Evolutionary conservation across 352 stramenopile genomes (phyloP).

Genomic region (Pythium pyrilobum): DNA sequence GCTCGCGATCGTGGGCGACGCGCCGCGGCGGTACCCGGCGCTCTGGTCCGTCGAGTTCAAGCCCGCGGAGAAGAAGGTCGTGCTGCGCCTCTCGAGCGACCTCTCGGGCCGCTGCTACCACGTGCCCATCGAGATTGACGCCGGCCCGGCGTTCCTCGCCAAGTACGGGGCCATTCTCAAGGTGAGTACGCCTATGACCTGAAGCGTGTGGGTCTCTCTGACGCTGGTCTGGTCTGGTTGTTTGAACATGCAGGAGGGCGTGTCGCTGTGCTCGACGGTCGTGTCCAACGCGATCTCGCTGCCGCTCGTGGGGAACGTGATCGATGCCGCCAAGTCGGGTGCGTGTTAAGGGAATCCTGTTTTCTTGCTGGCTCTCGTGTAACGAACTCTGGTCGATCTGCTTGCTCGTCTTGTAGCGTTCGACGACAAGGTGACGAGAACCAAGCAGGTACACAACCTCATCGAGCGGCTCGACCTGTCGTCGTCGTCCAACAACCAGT

Average conservation of each 20-base stretch:
- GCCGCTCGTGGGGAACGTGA: neutral
- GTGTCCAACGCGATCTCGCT: neutral
- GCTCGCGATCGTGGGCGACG: slow-evolving; percentile 3
- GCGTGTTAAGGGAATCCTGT: no score
- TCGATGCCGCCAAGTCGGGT: neutral
- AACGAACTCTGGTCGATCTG: neutral
- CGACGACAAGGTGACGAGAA: neutral
- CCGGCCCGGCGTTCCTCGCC: slow-evolving; percentile 3
- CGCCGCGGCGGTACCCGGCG: slow-evolving; percentile 11
- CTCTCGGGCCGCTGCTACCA: slow-evolving; percentile 21
- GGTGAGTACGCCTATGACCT: no score
- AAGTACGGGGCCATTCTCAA: slow-evolving; percentile 8
- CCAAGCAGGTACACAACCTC: neutral
- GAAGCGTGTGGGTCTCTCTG: neutral
- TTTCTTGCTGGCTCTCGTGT: no score
- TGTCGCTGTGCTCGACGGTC: neutral
- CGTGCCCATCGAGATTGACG: slow-evolving; percentile 20
- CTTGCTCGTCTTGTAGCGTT: neutral
- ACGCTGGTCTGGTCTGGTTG: neutral
- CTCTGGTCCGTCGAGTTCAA: slow-evolving; percentile 14
- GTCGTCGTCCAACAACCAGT: neutral
- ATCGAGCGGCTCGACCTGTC: slow-evolving; percentile 1
- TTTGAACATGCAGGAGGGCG: neutral
- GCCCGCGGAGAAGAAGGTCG: neutral
- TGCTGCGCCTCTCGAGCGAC: slow-evolving; percentile 14